These are phyloP conservation scores for Cryphonectria parasitica DNA, from an alignment of 2,329 filamentous ascomycete genomes.

Conservation along the genomic window DNA sequence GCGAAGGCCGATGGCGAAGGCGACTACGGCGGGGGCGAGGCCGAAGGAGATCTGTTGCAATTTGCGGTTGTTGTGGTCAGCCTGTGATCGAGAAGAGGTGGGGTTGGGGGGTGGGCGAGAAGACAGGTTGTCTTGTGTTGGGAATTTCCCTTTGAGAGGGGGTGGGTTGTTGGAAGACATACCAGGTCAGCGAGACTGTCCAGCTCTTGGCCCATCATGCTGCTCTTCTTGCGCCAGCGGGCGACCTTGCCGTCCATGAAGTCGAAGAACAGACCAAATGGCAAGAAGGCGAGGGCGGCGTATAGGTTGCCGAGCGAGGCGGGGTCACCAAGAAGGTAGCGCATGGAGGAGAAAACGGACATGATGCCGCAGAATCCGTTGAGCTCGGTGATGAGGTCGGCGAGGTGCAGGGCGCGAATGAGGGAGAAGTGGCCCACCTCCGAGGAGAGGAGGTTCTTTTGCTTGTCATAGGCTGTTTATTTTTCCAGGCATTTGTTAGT, in stretches of 20 bases:
- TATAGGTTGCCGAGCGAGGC: constrained; percentile 72
- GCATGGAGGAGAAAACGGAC: constrained; percentile 93
- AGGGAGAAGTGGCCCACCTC: constrained; percentile 76
- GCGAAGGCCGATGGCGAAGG: constrained; percentile 87
- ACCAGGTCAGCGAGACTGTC: constrained; percentile 95
- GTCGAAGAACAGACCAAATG: constrained; percentile 94
- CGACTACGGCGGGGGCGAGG: constrained; percentile 82
- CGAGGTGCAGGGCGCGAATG: constrained; percentile 72
- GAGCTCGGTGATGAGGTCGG: constrained; percentile 82
- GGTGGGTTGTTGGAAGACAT: constrained; percentile 41
- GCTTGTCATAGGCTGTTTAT: constrained; percentile 68
- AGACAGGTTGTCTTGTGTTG: constrained; percentile 11
- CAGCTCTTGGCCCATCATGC: constrained; percentile 95
- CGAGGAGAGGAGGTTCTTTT: constrained; percentile 71
- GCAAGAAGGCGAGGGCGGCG: constrained; percentile 83
- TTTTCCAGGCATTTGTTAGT: background rate
- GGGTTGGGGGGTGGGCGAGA: no score
- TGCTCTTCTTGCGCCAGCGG: constrained; percentile 94
- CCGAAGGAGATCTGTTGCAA: constrained; percentile 84
- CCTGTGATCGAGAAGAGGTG: constrained; percentile 3
- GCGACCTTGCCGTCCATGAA: constrained; percentile 98
- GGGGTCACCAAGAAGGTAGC: constrained; percentile 81
- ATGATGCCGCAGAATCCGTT: constrained; percentile 90
- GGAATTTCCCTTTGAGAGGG: background rate
- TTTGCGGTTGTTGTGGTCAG: background rate